Evolutionary conservation across 2,329 filamentous ascomycete genomes (phyloP).

Genomic region (Exophiala calicioides): DNA sequence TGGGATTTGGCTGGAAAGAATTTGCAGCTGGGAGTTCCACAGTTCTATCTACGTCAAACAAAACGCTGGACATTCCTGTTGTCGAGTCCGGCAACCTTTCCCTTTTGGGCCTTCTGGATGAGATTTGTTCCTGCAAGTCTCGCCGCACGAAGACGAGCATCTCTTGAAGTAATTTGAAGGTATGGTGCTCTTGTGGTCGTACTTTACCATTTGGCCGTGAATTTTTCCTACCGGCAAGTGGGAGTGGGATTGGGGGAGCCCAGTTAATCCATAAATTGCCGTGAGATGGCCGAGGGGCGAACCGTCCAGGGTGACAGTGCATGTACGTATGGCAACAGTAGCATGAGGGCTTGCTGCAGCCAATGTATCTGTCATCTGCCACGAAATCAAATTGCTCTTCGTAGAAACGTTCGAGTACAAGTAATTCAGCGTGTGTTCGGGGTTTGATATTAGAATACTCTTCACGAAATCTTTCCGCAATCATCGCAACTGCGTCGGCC

Average conservation of each 20-base stretch:
- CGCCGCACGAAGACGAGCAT: conserved; percentile 16
- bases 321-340: conserved; percentile 48
- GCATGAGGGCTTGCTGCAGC: conserved; percentile 56
- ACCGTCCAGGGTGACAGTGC: conserved; percentile 33
- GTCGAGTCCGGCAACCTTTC: conserved; percentile 17
- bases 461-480: conserved; percentile 5
- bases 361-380: conserved; percentile 48
- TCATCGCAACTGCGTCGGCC: conserved; percentile 1
- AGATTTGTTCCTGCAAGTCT: conserved; percentile 19
- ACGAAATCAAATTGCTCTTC: conserved; percentile 38
- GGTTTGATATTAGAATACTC: conserved; percentile 32
- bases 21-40: too few species aligned
- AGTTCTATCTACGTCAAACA: conserved; percentile 3
- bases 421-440: conserved; percentile 49
- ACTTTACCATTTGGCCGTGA: neutral
- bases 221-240: neutral
- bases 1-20: too few species aligned
- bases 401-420: conserved; percentile 52
- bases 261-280: conserved; percentile 36
- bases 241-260: conserved; percentile 31
- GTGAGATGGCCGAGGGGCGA: conserved; percentile 33
- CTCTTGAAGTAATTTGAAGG: conserved; percentile 17
- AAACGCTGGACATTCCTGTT: conserved; percentile 20
- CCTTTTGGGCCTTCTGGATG: conserved; percentile 14
- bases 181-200: conserved; percentile 21